A percentile compares a stretch with the other conserved stretches of the same genome.
Conservation (phyloP, 495 filamentous ascomycete species). For the Penicillium bialowiezense region DNA sequence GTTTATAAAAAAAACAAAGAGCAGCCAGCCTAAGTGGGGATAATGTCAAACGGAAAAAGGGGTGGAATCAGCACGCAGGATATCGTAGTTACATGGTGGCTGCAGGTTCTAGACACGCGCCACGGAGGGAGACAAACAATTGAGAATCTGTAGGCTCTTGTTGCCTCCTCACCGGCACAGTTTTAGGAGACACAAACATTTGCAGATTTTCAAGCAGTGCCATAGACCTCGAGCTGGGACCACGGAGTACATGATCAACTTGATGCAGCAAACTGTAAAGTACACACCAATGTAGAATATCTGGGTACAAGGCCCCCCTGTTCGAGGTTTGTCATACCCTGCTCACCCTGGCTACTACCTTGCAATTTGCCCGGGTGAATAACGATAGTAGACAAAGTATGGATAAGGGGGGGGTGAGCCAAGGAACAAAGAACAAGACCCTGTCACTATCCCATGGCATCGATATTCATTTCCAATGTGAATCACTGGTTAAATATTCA, state of each 20-base stretch:
- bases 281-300: not conserved
- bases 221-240: too few species aligned
- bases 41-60: not conserved
- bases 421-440: not conserved
- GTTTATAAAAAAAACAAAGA: not conserved
- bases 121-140: constrained; percentile 3
- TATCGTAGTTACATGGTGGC: constrained; percentile 7
- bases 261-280: too few species aligned
- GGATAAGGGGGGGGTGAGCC: not conserved
- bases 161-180: constrained; percentile 1
- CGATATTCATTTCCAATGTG: not conserved
- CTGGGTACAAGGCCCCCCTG: not conserved
- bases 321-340: constrained; percentile 1
- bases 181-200: not conserved
- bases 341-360: not conserved
- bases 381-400: not conserved
- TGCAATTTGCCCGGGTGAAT: constrained; percentile 1
- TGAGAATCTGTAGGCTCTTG: not conserved
- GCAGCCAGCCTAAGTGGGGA: not conserved
- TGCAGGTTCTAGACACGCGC: constrained; percentile 10
- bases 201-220: not conserved
- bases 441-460: too few species aligned
- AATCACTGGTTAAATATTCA: not conserved
- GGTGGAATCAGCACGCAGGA: not conserved
- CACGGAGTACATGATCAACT: too few species aligned